Evolutionary conservation across 2,329 filamentous ascomycete species (phyloP).

Genomic region (Cephalotrichum gorgonifer): DNA sequence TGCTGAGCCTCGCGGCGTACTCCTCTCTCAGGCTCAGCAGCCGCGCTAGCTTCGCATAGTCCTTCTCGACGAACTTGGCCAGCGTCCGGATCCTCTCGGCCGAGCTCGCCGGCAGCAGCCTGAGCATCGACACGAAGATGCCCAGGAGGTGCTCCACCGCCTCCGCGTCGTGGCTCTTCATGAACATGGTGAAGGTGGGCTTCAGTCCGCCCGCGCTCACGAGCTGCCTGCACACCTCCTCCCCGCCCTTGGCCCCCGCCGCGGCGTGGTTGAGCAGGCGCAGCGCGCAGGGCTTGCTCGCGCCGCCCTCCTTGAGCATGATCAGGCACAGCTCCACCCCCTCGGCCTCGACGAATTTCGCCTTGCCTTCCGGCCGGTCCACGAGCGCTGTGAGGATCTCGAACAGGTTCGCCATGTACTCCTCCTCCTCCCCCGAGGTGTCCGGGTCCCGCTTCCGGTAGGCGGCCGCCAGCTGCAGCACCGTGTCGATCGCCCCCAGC

Average conservation of each 20-base stretch:
- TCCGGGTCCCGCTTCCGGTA: slow-evolving; percentile 82
- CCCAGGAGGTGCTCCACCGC: slow-evolving; percentile 72
- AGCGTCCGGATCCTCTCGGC: slow-evolving; percentile 70
- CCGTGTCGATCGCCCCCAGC: slow-evolving; percentile 63
- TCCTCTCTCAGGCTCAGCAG: slow-evolving; percentile 62
- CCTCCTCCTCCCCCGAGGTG: slow-evolving; percentile 81
- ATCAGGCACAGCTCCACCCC: slow-evolving; percentile 85
- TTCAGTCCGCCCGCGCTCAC: slow-evolving; percentile 81
- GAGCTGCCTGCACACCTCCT: slow-evolving; percentile 60
- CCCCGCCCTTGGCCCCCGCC: slow-evolving; percentile 27
- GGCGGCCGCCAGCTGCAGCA: slow-evolving; percentile 73
- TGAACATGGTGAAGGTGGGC: slow-evolving; percentile 75
- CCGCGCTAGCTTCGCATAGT: slow-evolving; percentile 75
- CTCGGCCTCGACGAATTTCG: slow-evolving; percentile 78
- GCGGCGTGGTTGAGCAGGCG: slow-evolving; percentile 75
- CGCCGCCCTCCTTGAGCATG: slow-evolving; percentile 82
- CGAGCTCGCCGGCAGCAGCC: slow-evolving; percentile 67
- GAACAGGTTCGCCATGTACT: slow-evolving; percentile 91
- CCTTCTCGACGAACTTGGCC: slow-evolving; percentile 91
- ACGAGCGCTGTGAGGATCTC: slow-evolving; percentile 73
- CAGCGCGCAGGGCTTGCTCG: slow-evolving; percentile 67
- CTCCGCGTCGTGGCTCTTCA: slow-evolving; percentile 64
- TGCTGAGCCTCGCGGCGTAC: slow-evolving; percentile 57
- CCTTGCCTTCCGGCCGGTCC: slow-evolving; percentile 65
- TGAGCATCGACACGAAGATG: slow-evolving; percentile 74